Percentiles rank a stretch among this genome's conserved stretches.
These are phyloP conservation scores for Xylaria bambusicola DNA, from an alignment of 495 filamentous ascomycete genomes.

Conservation along the genomic window DNA sequence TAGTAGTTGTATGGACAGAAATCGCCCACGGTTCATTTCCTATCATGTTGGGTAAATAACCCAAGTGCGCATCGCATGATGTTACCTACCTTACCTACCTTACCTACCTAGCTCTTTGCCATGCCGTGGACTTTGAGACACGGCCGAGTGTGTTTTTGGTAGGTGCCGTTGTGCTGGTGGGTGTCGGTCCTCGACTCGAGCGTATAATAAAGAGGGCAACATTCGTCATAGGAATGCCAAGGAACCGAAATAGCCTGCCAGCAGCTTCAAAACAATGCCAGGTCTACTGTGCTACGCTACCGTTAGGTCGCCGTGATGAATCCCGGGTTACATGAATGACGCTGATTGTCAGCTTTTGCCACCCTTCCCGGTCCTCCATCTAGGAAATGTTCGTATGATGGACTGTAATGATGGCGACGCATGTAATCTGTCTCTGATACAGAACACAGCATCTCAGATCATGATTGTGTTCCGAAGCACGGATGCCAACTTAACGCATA, in stretches of 20 bases:
- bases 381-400: conserved; percentile 19
- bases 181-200: not conserved
- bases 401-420: not conserved
- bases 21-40: not conserved
- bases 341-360: conserved; percentile 29
- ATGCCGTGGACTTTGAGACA: conserved; percentile 14
- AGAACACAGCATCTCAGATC: too few species aligned
- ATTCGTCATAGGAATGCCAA: conserved; percentile 25
- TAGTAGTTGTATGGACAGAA: not conserved
- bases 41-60: not conserved
- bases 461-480: too few species aligned
- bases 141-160: conserved; percentile 20
- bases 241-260: conserved; percentile 18
- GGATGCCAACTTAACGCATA: not conserved
- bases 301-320: conserved; percentile 27
- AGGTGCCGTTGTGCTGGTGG: conserved; percentile 15
- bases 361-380: conserved; percentile 26
- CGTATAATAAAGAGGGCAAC: conserved; percentile 13
- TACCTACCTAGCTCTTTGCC: not conserved
- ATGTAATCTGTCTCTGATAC: not conserved
- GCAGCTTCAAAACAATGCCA: conserved; percentile 17
- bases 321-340: conserved; percentile 37
- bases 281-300: not conserved
- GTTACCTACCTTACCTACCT: too few species aligned
- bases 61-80: too few species aligned